Evolutionary conservation across 345 rosid species (phyloP).

Genomic region (Leavenworthia alabamica): DNA sequence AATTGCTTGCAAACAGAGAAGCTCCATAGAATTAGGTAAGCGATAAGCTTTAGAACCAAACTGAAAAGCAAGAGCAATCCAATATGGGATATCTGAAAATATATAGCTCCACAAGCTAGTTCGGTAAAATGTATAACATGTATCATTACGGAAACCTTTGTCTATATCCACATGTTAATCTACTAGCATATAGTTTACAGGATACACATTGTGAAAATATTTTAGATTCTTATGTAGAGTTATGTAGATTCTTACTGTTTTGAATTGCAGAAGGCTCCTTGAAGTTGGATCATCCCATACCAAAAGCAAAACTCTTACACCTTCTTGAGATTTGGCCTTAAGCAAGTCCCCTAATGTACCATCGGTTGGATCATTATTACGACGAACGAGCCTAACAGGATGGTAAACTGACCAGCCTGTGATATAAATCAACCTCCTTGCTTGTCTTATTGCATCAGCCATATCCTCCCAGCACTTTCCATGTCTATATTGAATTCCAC

Average conservation of each 20-base stretch:
- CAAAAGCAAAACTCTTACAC: slow-evolving; percentile 85
- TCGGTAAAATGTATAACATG: background rate
- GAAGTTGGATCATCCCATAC: slow-evolving; percentile 99
- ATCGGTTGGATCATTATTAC: slow-evolving; percentile 29
- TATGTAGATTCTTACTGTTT: slow-evolving; percentile 45
- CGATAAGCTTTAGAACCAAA: background rate
- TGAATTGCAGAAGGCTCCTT: slow-evolving; percentile 55
- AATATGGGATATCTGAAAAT: background rate
- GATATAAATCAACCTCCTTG: slow-evolving; percentile 73
- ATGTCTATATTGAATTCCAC: slow-evolving; percentile 42
- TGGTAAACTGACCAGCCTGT: slow-evolving; percentile 91
- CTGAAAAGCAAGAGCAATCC: background rate
- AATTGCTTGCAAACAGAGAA: background rate
- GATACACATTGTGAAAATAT: background rate
- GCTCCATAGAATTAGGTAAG: background rate
- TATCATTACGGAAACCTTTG: background rate
- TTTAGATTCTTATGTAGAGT: no score
- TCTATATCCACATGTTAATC: background rate
- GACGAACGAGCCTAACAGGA: slow-evolving; percentile 56
- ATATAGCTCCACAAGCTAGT: background rate
- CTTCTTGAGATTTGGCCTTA: slow-evolving; percentile 84
- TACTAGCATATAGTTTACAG: background rate
- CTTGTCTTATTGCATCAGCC: slow-evolving; percentile 65
- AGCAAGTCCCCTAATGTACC: slow-evolving; percentile 69
- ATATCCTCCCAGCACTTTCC: slow-evolving; percentile 76